Percentiles rank a stretch among this genome's conserved stretches.
Evolutionary conservation across 495 filamentous ascomycete genomes (phyloP).

Genomic region (Xylaria intraflava): DNA sequence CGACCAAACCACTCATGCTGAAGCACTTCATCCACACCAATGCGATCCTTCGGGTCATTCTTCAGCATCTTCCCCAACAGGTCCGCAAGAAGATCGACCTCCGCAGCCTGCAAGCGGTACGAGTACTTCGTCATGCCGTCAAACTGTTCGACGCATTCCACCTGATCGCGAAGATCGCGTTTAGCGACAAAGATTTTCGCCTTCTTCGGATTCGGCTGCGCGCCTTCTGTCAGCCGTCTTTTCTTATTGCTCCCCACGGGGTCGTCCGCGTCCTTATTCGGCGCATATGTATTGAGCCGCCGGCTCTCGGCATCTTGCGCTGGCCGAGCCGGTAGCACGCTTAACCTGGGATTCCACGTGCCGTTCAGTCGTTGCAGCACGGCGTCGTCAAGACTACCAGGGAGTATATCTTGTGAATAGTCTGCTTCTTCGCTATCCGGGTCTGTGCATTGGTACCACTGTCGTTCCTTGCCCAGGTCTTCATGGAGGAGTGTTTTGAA

Average conservation of each 20-base stretch:
- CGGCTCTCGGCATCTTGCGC: background rate
- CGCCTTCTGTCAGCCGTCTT: background rate
- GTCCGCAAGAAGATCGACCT: background rate
- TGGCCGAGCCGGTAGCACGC: background rate
- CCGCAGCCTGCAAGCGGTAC: slow-evolving; percentile 4
- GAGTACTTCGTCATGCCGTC: slow-evolving; percentile 1
- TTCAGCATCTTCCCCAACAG: slow-evolving; percentile 1
- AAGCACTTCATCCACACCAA: background rate
- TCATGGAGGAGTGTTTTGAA: background rate
- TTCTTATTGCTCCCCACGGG: background rate
- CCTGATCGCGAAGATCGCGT: background rate
- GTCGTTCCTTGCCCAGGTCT: background rate
- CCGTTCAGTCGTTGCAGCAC: background rate
- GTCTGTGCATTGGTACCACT: slow-evolving; percentile 1
- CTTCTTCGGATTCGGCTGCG: background rate
- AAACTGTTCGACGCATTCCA: background rate
- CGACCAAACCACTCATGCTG: background rate
- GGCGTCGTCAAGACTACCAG: background rate
- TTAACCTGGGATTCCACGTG: background rate
- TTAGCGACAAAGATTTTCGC: background rate
- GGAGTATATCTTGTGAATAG: background rate
- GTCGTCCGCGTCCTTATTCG: background rate
- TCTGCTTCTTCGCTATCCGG: background rate
- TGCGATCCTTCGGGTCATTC: slow-evolving; percentile 14
- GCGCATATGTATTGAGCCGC: background rate